Evolutionary conservation across 1,284 basidiomycete species (phyloP), one percentile per base, ranked within the genome.

Genomic region (Pseudozyma thailandica): DNA sequence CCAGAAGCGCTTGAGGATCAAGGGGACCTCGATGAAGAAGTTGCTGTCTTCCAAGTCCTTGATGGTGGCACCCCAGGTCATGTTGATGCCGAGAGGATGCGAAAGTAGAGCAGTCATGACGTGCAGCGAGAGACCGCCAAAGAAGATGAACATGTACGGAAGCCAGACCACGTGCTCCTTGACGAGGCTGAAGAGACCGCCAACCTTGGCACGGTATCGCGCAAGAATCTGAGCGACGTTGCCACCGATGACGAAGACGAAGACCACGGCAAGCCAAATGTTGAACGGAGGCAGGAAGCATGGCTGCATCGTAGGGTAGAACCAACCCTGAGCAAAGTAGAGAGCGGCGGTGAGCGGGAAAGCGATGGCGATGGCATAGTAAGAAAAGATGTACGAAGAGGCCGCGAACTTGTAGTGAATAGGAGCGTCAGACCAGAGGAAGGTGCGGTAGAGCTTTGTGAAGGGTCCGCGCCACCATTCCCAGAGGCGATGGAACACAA

Each of bases 11-110:
- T 60, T 59, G 35, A 74, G 84, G 81, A 93, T 93, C 63, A 87
- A 88, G 0, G 92, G 92, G 8, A 92, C 89, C 82, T 94, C 92
- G 50, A 90, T 87, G 88, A 91, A 93, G 85, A 93, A 93, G 83
- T 93, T 92, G 46, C 50, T 50, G 30, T 75, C 61, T 21, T 69
- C 65, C 28, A 77, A 31, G 25, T 74, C 71, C 65, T 78, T 76
- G 66, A 63, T 28, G 21, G 75, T 78, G 0, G 75, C 58, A 8
- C 60, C 88, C 90, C 90, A 92, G 10, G 87, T 88, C 85, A 93
- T 93, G 83, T 93, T 89, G 84, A 91, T 91, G 3, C 90, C 91
- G 82, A 92, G 89, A 53, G 92, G 63, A 81, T 94, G 92, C 0
- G 91, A 88, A n/a, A 92, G 85, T 20, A 93, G 85, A 0, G 92